Conservation (phyloP, 768 basidiomycete genomes). For the Boletus tomentosulus region DNA sequence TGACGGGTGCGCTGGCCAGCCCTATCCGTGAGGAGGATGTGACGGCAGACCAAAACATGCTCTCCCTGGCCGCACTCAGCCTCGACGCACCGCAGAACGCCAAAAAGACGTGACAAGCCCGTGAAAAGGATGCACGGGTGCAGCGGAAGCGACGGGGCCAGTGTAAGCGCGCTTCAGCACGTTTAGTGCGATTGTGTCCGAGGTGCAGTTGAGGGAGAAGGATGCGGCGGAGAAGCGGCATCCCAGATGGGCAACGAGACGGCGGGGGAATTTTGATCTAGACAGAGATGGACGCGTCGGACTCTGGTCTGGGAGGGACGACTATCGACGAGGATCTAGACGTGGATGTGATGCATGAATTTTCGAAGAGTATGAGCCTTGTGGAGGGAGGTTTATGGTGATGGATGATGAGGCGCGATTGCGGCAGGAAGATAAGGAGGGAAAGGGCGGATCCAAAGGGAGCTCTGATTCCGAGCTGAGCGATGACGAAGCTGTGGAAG, state of each 20-base stretch:
- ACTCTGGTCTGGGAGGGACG: slow-evolving; percentile 46
- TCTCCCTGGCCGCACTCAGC: slow-evolving; percentile 28
- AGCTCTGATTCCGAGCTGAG: slow-evolving; percentile 29
- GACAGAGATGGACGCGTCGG: slow-evolving; percentile 43
- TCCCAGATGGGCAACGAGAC: slow-evolving; percentile 45
- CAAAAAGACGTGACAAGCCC: slow-evolving; percentile 25
- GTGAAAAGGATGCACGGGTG: slow-evolving; percentile 12
- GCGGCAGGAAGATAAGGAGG: slow-evolving; percentile 46
- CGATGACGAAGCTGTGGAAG: slow-evolving; percentile 34
- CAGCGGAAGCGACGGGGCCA: slow-evolving; percentile 21
- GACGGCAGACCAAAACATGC: background rate
- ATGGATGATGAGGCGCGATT: slow-evolving; percentile 56
- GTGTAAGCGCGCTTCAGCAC: slow-evolving; percentile 37
- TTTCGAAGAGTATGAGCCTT: no score
- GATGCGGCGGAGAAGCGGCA: slow-evolving; percentile 30
- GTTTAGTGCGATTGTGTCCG: slow-evolving; percentile 52
- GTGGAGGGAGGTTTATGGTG: slow-evolving; percentile 46
- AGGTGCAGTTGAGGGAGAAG: slow-evolving; percentile 43
- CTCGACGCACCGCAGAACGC: slow-evolving; percentile 24
- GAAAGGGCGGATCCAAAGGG: slow-evolving; percentile 19
- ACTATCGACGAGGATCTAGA: slow-evolving; percentile 58
- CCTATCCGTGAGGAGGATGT: slow-evolving; percentile 10
- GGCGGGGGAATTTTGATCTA: slow-evolving; percentile 62
- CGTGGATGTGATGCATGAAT: slow-evolving; percentile 38
- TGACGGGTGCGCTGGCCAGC: slow-evolving; percentile 18